phyloP scores from a whole-genome alignment of 75 land plant genomes.

The Pinus tabuliformis region DNA sequence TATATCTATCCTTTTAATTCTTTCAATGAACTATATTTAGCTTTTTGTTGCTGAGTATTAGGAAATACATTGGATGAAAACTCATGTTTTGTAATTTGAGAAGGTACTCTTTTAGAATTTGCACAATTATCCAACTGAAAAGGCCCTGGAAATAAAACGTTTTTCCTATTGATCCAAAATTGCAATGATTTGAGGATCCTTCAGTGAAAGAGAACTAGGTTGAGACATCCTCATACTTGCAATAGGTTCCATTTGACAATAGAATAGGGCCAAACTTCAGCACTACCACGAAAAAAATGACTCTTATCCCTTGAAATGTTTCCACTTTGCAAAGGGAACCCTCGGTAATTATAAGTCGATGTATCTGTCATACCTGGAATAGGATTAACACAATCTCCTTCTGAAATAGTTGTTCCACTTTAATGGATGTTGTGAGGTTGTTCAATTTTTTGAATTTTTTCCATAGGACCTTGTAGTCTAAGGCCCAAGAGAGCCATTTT shows the following conservation, averaged over 20 bases:
- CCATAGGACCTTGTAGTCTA: not conserved
- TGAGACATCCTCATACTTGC: not conserved
- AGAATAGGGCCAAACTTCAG: constrained; percentile 15
- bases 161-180: constrained; percentile 15
- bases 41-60: constrained; percentile 9
- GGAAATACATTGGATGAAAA: not conserved
- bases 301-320: constrained; percentile 7
- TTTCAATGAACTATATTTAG: constrained; percentile 42
- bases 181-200: not conserved
- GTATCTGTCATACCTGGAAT: not conserved
- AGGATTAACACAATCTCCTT: not conserved
- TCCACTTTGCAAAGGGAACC: constrained; percentile 10
- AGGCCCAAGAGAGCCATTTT: not conserved
- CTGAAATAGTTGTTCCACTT: too few species aligned
- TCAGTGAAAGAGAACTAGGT: not conserved
- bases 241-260: constrained; percentile 5
- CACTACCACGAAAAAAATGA: constrained; percentile 1
- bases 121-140: constrained; percentile 16
- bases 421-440: not conserved
- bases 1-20: constrained; percentile 59
- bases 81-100: constrained; percentile 8
- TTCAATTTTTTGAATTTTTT: not conserved
- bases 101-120: constrained; percentile 7
- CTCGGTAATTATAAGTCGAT: not conserved
- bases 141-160: not conserved